Evolutionary conservation across 2,329 filamentous ascomycete genomes (phyloP).

Genomic region (Dactylonectria macrodidyma): DNA sequence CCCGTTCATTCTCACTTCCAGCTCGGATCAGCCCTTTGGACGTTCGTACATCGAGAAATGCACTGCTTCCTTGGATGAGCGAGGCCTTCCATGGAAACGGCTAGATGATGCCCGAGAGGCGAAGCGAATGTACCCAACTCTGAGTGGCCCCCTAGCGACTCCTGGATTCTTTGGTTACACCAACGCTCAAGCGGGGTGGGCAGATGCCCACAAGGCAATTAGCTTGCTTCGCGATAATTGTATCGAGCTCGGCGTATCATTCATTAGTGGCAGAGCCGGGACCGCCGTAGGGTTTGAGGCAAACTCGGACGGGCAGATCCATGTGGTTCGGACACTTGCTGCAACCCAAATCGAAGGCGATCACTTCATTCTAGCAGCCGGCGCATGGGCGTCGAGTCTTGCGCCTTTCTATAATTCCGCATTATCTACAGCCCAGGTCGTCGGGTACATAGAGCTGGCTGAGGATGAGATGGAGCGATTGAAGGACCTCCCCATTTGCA

Average conservation of each 20-base stretch:
- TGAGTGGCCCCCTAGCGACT: slow-evolving; percentile 28
- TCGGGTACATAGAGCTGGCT: slow-evolving; percentile 36
- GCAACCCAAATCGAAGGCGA: slow-evolving; percentile 22
- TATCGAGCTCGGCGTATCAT: slow-evolving; percentile 33
- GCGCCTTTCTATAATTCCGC: slow-evolving; percentile 35
- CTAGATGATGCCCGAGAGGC: slow-evolving; percentile 15
- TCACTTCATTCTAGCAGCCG: slow-evolving; percentile 35
- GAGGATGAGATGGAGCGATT: slow-evolving; percentile 35
- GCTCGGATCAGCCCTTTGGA: neutral
- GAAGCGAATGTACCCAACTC: slow-evolving; percentile 13
- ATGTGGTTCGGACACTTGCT: slow-evolving; percentile 9
- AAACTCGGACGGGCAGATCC: slow-evolving; percentile 4
- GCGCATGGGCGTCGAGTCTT: slow-evolving; percentile 30
- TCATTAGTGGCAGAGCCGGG: slow-evolving; percentile 33
- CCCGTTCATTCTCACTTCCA: neutral
- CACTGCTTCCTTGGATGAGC: slow-evolving; percentile 28
- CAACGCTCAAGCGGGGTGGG: slow-evolving; percentile 36
- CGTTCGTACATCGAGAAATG: slow-evolving; percentile 37
- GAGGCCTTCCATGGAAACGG: slow-evolving; percentile 18
- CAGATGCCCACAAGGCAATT: slow-evolving; percentile 38
- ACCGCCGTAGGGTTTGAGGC: slow-evolving; percentile 30
- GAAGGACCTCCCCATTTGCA: slow-evolving; percentile 36
- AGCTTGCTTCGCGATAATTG: slow-evolving; percentile 36
- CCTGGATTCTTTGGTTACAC: slow-evolving; percentile 35
- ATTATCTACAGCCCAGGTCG: slow-evolving; percentile 31